Conservation (phyloP, 129 eudicot genomes). For the carrot (Daucus carota) region DH1_v3.0 NC_030381.2:32477501-32478000, state of each 20-base stretch:
- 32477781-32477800: slow-evolving; percentile 31
- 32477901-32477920: no score
- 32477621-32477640: slow-evolving; percentile 28
- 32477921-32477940: no score
- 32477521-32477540: slow-evolving; percentile 76
- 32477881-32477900: no score
- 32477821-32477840: slow-evolving; percentile 33
- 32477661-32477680: slow-evolving; percentile 47
- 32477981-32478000: no score
- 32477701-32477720: slow-evolving; percentile 68
- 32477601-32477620: slow-evolving; percentile 41
- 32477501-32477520: slow-evolving; percentile 20
- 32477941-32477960: no score
- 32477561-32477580: slow-evolving; percentile 42
- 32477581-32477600: slow-evolving; percentile 25
- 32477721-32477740: slow-evolving; percentile 59
- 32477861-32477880: background rate
- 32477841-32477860: slow-evolving; percentile 37
- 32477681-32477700: slow-evolving; percentile 44
- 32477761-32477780: slow-evolving; percentile 24
- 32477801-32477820: slow-evolving; percentile 27
- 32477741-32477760: slow-evolving; percentile 58
- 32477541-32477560: slow-evolving; percentile 53
- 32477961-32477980: no score
- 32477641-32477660: slow-evolving; percentile 44